These are phyloP conservation scores for Zygosaccharomyces rouxii DNA, from an alignment of 805 yeast species.

Conservation along the genomic window DNA sequence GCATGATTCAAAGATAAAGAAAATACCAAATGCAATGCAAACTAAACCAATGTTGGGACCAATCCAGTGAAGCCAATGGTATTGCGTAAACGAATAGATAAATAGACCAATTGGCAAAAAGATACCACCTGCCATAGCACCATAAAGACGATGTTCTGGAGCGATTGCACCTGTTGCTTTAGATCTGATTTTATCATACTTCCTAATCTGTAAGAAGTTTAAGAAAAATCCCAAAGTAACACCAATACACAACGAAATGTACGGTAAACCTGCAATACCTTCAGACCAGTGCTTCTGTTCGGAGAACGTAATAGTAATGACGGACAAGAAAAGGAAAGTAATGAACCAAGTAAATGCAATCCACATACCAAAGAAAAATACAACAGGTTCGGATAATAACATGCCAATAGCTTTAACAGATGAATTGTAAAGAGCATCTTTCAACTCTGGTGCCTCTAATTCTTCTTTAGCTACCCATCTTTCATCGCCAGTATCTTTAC, in stretches of 20 bases:
- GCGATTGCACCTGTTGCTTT: neutral
- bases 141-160: constrained; percentile 4
- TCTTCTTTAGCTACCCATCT: constrained; percentile 4
- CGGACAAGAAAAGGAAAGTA: constrained; percentile 5
- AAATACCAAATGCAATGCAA: constrained; percentile 3
- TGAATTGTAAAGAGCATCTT: constrained; percentile 2
- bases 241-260: neutral
- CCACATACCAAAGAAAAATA: constrained; percentile 6
- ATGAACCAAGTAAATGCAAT: constrained; percentile 5
- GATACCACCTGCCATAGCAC: constrained; percentile 2
- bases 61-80: constrained; percentile 3
- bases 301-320: constrained; percentile 1
- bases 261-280: constrained; percentile 6
- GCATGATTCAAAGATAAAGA: constrained; percentile 4
- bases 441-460: constrained; percentile 2
- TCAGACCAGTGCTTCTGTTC: constrained; percentile 4
- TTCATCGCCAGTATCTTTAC: constrained; percentile 2
- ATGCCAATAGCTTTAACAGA: constrained; percentile 4
- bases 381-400: constrained; percentile 3
- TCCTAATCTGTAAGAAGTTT: constrained; percentile 5
- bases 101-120: constrained; percentile 3
- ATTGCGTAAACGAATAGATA: constrained; percentile 4
- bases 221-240: neutral
- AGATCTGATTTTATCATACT: constrained; percentile 1
- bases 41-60: constrained; percentile 2